Evolutionary conservation across 495 filamentous ascomycete genomes (phyloP).

Genomic region (Aspergillus taichungensis): DNA sequence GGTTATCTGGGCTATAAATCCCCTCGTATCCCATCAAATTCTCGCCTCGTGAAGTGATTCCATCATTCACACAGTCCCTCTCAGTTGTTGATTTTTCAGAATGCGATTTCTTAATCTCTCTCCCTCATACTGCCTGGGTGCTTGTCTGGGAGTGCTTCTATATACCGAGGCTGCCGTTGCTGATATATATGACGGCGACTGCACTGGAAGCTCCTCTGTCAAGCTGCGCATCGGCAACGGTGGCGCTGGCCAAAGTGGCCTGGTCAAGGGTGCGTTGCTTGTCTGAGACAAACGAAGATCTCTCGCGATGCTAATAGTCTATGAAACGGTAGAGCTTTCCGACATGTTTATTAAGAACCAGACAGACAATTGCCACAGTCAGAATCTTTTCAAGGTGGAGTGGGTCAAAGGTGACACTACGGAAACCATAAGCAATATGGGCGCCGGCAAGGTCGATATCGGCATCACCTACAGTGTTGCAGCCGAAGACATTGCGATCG

Average conservation of each 20-base stretch:
- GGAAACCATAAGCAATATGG: conserved; percentile 30
- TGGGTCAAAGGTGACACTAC: conserved; percentile 37
- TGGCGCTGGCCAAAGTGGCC: conserved; percentile 31
- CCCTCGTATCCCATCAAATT: too few relatives aligned
- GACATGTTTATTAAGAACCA: conserved; percentile 27
- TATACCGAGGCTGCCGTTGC: not conserved
- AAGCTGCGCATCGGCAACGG: conserved; percentile 29
- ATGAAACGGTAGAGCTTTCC: conserved; percentile 19
- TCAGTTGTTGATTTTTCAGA: not conserved
- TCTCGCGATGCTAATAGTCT: not conserved
- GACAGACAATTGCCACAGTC: conserved; percentile 13
- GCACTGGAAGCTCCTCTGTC: conserved; percentile 8
- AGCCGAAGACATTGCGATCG: conserved; percentile 32
- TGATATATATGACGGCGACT: conserved; percentile 19
- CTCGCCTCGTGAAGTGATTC: too few relatives aligned
- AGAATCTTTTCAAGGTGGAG: conserved; percentile 22
- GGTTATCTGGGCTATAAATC: too few relatives aligned
- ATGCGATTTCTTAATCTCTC: not conserved
- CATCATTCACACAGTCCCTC: too few relatives aligned
- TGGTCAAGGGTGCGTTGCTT: conserved; percentile 18
- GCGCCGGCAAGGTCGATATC: conserved; percentile 23
- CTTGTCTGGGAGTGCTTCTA: not conserved
- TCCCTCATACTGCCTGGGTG: not conserved
- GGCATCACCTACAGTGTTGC: conserved; percentile 33
- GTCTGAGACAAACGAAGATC: not conserved